Evolutionary conservation across 768 basidiomycete species (phyloP), one percentile per base, ranked within the genome.

Genomic region (Auriscalpium orientale): DNA sequence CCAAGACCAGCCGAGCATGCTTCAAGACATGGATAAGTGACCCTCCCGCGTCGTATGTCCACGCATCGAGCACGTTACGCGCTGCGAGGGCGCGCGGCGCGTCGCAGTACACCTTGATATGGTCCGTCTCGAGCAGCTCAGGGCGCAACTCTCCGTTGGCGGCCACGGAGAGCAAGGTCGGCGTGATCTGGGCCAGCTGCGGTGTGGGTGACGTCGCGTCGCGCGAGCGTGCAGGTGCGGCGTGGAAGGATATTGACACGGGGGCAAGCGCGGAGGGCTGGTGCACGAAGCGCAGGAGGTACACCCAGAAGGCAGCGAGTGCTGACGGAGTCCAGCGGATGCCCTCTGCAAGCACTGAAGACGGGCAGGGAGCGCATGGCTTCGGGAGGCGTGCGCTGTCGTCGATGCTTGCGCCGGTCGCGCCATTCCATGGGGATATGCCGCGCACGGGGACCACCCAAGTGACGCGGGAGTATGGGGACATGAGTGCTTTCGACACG

Each of bases 361-460:
- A 15, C 33, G 12, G 16, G 34, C n/a, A 13, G 9, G 1, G 46
- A 48, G 34, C 22, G 43, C 20, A 12, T 13, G 57, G 57, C 43
- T 67, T 65, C 45, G 60, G 61, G 28, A 63, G 53, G n/a, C 60
- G 58, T 22, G 48, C 40, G 22, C 56, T 50, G 44, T 53, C 59
- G 45, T 58, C 34, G n/a, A 82, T 53, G 13, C 69, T 65, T 9
- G 76, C 82, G 45, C 66, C 59, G 10, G 80, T 76, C 49, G 73
- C 73, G 34, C 65, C 67, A 11, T 68, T 66, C 79, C 79, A 84
- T 38, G 80, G 80, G 44, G 78, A 60, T 28, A 57, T 64, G 15
- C 83, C 83, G 12, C 82, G 76, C 6, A 84, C 65, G 43, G 83
- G 83, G 38, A 85, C 72, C 15, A 84, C 62, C 83, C 83, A 85